These are phyloP conservation scores for Senna tora DNA, from an alignment of 306 rosid genomes.

Conservation along the genomic window DNA sequence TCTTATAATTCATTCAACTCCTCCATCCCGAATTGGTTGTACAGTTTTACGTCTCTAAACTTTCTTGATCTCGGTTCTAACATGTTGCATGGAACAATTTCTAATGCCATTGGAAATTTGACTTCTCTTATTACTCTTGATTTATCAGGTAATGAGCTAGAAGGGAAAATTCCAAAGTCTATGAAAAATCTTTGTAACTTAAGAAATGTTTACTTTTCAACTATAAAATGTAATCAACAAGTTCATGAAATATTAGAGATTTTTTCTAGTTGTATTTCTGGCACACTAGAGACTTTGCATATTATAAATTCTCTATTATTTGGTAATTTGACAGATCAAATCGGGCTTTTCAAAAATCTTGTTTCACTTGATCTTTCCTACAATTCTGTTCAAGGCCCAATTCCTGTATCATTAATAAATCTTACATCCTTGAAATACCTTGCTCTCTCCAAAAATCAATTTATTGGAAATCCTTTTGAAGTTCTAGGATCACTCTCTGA, in stretches of 20 bases:
- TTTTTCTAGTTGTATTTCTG: not conserved
- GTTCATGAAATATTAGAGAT: not conserved
- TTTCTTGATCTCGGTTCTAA: not conserved
- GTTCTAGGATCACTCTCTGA: not conserved
- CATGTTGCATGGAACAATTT: not conserved
- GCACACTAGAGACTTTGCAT: not conserved
- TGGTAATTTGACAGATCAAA: conserved; percentile 6
- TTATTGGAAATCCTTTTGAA: not conserved
- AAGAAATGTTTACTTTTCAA: conserved; percentile 4
- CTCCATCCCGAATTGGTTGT: conserved; percentile 23
- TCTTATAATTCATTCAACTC: not conserved
- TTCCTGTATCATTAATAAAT: not conserved
- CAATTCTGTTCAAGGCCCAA: not conserved
- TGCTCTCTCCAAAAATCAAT: not conserved
- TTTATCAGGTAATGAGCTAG: not conserved
- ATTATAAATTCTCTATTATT: not conserved
- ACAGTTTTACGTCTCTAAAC: not conserved
- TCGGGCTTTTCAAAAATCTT: not conserved
- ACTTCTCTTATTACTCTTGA: conserved; percentile 17
- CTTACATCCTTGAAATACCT: not conserved
- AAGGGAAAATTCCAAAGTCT: not conserved
- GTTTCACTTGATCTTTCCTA: not conserved
- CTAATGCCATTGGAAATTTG: conserved; percentile 22
- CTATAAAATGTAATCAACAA: not conserved
- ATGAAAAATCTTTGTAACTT: conserved; percentile 26